A percentile compares a stretch with the other conserved stretches of the same genome.
phyloP scores from a whole-genome alignment of 2,329 filamentous ascomycete genomes.

The Neofusicoccum parvum region DNA sequence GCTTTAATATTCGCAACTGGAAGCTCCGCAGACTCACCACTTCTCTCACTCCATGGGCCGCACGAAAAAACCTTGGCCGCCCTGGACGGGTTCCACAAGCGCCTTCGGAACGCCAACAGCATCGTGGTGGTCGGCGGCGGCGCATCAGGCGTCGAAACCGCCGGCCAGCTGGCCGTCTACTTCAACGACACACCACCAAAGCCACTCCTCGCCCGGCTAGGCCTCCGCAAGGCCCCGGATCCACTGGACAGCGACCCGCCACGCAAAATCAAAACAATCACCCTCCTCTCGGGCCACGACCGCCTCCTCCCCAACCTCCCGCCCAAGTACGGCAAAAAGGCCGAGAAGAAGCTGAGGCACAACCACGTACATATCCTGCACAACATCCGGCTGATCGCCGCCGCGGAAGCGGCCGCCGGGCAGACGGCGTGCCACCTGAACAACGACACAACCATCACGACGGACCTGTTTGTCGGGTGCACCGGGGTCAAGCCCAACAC shows the following conservation, averaged over 20 bases:
- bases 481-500: constrained; percentile 38
- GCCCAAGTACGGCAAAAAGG: constrained; percentile 30
- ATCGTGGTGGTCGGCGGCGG: constrained; percentile 43
- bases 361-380: constrained; percentile 36
- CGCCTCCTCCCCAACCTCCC: constrained; percentile 35
- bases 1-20: constrained; percentile 42
- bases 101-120: constrained; percentile 32
- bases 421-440: constrained; percentile 30
- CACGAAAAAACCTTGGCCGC: constrained; percentile 34
- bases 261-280: constrained; percentile 32
- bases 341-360: constrained; percentile 34
- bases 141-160: constrained; percentile 39
- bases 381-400: constrained; percentile 29
- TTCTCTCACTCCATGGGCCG: constrained; percentile 37
- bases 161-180: constrained; percentile 39
- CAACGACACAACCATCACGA: constrained; percentile 33
- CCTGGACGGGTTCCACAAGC: constrained; percentile 32
- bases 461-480: constrained; percentile 41
- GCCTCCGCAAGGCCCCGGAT: neutral
- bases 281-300: constrained; percentile 34
- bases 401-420: constrained; percentile 25
- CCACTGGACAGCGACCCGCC: neutral
- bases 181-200: constrained; percentile 28
- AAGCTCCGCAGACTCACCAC: constrained; percentile 36
- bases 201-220: neutral